A percentile compares a stretch with the other conserved stretches of the same genome.
These are phyloP conservation scores for Zymoseptoria brevis DNA, from an alignment of 2,329 filamentous ascomycete genomes.

Conservation along the genomic window DNA sequence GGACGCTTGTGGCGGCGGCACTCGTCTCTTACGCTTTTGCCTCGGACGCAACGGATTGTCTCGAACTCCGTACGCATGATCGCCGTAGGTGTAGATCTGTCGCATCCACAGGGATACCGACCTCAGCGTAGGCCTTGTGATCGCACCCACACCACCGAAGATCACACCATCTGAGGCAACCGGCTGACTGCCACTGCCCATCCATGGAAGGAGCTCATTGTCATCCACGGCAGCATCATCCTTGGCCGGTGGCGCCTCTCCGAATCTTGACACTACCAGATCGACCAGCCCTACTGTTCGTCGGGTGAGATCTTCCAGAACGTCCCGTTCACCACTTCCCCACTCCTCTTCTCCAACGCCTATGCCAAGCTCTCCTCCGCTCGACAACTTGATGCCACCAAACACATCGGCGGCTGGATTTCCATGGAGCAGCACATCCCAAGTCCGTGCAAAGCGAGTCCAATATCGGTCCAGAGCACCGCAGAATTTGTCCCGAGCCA, in stretches of 20 bases:
- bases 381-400: constrained; percentile 77
- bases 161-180: constrained; percentile 72
- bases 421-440: constrained; percentile 85
- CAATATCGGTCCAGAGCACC: constrained; percentile 71
- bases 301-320: constrained; percentile 77
- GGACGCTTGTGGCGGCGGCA: constrained; percentile 10
- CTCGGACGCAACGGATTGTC: constrained; percentile 67
- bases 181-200: constrained; percentile 62
- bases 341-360: constrained; percentile 94
- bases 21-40: constrained; percentile 39
- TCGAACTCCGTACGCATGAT: constrained; percentile 73
- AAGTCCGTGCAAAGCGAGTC: constrained; percentile 58
- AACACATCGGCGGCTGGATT: constrained; percentile 77
- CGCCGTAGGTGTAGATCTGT: constrained; percentile 75
- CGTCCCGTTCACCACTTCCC: constrained; percentile 86
- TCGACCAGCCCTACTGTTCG: constrained; percentile 80
- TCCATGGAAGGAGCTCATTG: constrained; percentile 49
- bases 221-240: constrained; percentile 20
- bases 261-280: constrained; percentile 79
- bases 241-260: constrained; percentile 42
- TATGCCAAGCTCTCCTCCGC: constrained; percentile 82
- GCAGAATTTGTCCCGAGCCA: constrained; percentile 61
- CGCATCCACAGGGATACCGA: constrained; percentile 81
- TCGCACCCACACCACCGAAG: constrained; percentile 69
- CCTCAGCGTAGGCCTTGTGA: constrained; percentile 63